phyloP scores from a whole-genome alignment of 1,139 yeast genomes.

The Debaryomyces psychrophilus region DNA sequence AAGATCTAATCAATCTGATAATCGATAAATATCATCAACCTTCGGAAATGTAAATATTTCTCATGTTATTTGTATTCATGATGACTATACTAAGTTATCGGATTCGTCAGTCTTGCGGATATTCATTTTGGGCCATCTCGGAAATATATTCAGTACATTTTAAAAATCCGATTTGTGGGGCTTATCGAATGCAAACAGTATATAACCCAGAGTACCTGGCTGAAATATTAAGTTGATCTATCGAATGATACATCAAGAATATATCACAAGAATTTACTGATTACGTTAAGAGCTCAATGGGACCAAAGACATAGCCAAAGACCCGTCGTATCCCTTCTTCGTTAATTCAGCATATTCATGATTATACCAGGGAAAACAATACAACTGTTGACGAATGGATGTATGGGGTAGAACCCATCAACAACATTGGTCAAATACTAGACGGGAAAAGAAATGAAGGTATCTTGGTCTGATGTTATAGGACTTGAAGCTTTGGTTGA shows the following conservation, averaged over 20 bases:
- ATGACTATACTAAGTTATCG: too few relatives aligned
- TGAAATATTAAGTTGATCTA: background rate
- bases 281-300: constrained; percentile 28
- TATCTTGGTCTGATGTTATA: constrained; percentile 19
- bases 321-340: constrained; percentile 26
- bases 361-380: constrained; percentile 21
- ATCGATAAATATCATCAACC: too few relatives aligned
- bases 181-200: too few relatives aligned
- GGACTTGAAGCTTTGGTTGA: constrained; percentile 21
- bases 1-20: too few relatives aligned
- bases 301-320: constrained; percentile 32
- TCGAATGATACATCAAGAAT: background rate
- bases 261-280: constrained; percentile 32
- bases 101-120: too few relatives aligned
- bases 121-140: background rate
- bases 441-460: constrained; percentile 20
- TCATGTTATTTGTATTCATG: too few relatives aligned
- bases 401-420: constrained; percentile 19
- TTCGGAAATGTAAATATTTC: too few relatives aligned
- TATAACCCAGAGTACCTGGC: background rate
- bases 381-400: constrained; percentile 21
- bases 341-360: constrained; percentile 22
- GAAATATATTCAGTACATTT: background rate
- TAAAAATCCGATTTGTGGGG: background rate
- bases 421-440: constrained; percentile 20